A percentile compares a stretch with the other conserved stretches of the same genome.
Evolutionary conservation across 2,329 filamentous ascomycete genomes (phyloP).

Genomic region (Fusarium aywerte): DNA sequence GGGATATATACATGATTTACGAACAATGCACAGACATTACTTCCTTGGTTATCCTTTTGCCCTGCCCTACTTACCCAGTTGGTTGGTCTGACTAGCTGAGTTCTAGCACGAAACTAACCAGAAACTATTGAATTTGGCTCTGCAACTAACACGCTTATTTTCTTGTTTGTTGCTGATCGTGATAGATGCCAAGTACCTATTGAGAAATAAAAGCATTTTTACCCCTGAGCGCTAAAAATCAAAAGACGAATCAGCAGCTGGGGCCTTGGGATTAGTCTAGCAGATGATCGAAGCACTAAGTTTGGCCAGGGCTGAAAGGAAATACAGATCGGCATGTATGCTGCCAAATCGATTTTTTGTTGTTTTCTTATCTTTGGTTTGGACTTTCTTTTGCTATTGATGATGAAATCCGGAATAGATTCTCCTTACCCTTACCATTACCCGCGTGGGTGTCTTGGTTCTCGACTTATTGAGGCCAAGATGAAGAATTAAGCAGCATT

Average conservation of each 20-base stretch:
- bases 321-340: neutral
- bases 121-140: neutral
- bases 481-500: too few relatives aligned
- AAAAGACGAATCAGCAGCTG: neutral
- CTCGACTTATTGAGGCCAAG: too few relatives aligned
- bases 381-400: neutral
- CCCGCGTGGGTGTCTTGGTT: too few relatives aligned
- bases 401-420: neutral
- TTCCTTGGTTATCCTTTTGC: neutral
- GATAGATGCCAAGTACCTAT: neutral
- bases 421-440: too few relatives aligned
- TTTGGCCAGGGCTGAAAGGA: neutral
- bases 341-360: neutral
- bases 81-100: neutral
- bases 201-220: neutral
- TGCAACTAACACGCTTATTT: neutral
- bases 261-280: neutral
- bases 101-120: neutral
- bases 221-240: neutral
- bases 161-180: constrained; percentile 7
- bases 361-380: neutral
- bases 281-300: neutral
- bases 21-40: neutral
- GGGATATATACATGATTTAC: neutral
- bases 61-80: neutral